phyloP scores from a whole-genome alignment of 1,139 yeast species.

The Candida sanyaensis region DNA sequence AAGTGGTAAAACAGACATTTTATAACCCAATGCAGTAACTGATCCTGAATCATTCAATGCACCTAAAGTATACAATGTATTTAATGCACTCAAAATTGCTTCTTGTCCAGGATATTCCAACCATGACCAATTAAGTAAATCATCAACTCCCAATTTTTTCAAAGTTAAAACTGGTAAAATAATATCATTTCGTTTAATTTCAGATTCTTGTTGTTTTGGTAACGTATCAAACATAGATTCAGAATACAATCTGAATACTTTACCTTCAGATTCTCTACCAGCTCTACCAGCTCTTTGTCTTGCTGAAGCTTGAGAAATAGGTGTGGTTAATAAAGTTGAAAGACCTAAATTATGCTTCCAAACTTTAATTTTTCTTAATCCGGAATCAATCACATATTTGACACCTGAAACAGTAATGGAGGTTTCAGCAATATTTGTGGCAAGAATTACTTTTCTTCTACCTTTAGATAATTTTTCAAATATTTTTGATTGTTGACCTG shows the following conservation, averaged over 20 bases:
- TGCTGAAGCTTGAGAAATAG: constrained; percentile 95
- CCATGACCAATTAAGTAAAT: constrained; percentile 94
- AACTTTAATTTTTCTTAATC: constrained; percentile 94
- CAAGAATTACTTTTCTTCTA: constrained; percentile 88
- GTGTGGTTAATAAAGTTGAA: constrained; percentile 90
- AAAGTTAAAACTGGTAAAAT: constrained; percentile 90
- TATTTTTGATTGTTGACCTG: constrained; percentile 89
- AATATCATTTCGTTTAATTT: constrained; percentile 85
- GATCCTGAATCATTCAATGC: constrained; percentile 94
- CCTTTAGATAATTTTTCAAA: constrained; percentile 79
- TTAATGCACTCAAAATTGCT: constrained; percentile 98
- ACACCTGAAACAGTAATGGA: constrained; percentile 97
- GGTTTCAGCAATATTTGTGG: constrained; percentile 97
- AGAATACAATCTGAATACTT: constrained; percentile 92
- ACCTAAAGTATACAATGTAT: constrained; percentile 85
- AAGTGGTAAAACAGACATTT: constrained; percentile 90
- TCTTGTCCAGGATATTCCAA: constrained; percentile 99
- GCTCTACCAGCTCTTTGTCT: constrained; percentile 99
- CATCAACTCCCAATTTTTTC: constrained; percentile 92
- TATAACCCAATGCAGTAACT: constrained; percentile 82
- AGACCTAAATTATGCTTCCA: constrained; percentile 96
- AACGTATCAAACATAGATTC: constrained; percentile 96
- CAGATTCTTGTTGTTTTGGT: constrained; percentile 95
- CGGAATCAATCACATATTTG: constrained; percentile 97
- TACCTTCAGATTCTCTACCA: constrained; percentile 98